These are phyloP conservation scores for Xylaria multiplex DNA, from an alignment of 2,329 filamentous ascomycete species.

Conservation along the genomic window DNA sequence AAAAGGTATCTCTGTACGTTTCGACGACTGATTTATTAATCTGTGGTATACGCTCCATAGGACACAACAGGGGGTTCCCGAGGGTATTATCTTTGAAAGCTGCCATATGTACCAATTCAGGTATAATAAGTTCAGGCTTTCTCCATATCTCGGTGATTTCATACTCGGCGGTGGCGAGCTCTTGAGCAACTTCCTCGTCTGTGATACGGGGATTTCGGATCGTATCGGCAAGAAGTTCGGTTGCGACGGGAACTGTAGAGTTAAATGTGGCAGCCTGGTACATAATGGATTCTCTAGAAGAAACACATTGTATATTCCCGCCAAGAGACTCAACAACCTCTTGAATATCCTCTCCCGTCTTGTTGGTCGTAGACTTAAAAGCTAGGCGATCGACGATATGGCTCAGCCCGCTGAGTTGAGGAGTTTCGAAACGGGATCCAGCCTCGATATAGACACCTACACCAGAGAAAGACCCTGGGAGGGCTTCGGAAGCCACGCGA, in stretches of 20 bases:
- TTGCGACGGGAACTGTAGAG: conserved; percentile 82
- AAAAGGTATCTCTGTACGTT: conserved; percentile 84
- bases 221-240: conserved; percentile 89
- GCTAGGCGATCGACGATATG: conserved; percentile 96
- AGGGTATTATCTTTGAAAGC: conserved; percentile 97
- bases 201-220: conserved; percentile 87
- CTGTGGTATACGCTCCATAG: conserved; percentile 78
- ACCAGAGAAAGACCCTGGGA: conserved; percentile 93
- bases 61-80: conserved; percentile 91
- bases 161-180: conserved; percentile 91
- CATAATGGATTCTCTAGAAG: conserved; percentile 95
- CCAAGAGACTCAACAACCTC: conserved; percentile 88
- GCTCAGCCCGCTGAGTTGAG: conserved; percentile 84
- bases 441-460: conserved; percentile 96
- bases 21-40: conserved; percentile 81
- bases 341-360: conserved; percentile 83
- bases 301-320: conserved; percentile 96
- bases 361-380: conserved; percentile 85
- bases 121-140: conserved; percentile 94
- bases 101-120: conserved; percentile 93
- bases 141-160: conserved; percentile 98
- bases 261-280: conserved; percentile 99
- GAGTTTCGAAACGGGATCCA: conserved; percentile 92
- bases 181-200: conserved; percentile 84
- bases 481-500: conserved; percentile 91